Conservation (phyloP, 345 rosid genomes). For the Mangifera indica region DNA sequence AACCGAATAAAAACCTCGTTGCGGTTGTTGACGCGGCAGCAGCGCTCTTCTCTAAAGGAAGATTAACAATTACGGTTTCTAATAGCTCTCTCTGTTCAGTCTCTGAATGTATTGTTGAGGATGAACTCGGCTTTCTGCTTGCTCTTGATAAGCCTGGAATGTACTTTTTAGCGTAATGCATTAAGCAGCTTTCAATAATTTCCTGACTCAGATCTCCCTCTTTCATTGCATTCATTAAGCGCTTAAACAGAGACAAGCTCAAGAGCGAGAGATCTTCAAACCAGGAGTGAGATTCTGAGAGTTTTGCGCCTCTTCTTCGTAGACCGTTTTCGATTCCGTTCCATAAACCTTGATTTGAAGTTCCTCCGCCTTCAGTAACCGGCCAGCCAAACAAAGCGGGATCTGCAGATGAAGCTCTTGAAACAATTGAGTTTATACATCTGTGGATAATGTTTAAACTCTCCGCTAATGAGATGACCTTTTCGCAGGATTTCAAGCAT, state of each 20-base stretch:
- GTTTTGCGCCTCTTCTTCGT: slow-evolving; percentile 36
- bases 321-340: slow-evolving; percentile 51
- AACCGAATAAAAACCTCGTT: slow-evolving; percentile 65
- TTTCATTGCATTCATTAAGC: slow-evolving; percentile 62
- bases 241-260: slow-evolving; percentile 51
- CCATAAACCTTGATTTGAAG: slow-evolving; percentile 45
- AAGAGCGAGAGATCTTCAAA: slow-evolving; percentile 66
- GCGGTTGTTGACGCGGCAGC: slow-evolving; percentile 49
- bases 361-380: slow-evolving; percentile 41
- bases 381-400: slow-evolving; percentile 92
- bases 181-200: slow-evolving; percentile 72
- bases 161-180: slow-evolving; percentile 71
- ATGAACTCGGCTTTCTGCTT: slow-evolving; percentile 57
- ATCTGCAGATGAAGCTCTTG: slow-evolving; percentile 67
- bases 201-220: slow-evolving; percentile 54
- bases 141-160: slow-evolving; percentile 77
- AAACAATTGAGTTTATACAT: slow-evolving; percentile 62
- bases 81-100: slow-evolving; percentile 74
- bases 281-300: slow-evolving; percentile 47
- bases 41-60: slow-evolving; percentile 53
- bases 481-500: slow-evolving; percentile 79
- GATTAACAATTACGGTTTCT: slow-evolving; percentile 61
- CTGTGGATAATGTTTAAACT: slow-evolving; percentile 56
- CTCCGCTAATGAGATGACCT: slow-evolving; percentile 50
- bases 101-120: slow-evolving; percentile 49